Base-by-base conservation (phyloP, 202 grass and related monocot genomes). In the Panicum virgatum region DNA sequence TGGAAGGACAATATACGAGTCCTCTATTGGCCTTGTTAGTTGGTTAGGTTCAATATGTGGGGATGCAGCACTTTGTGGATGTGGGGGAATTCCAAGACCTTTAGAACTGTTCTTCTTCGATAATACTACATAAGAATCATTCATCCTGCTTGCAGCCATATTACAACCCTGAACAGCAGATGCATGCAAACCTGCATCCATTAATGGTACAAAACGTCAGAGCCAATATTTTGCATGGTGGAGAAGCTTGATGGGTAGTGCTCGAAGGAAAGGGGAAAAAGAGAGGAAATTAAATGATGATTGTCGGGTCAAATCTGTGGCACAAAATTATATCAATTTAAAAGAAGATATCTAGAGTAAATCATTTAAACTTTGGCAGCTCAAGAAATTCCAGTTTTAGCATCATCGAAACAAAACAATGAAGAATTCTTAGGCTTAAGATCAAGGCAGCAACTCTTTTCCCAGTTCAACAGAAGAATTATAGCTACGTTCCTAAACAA, bases 1-100 rank as follows among this genome's bases (percentile, higher is more conserved):
- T 54, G 93, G 96, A 47, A 99, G 84, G 75, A 99, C 82, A 82
- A 99, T 92, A 87, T 91, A 99, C 34, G 96, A 96, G 7, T 87
- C 91, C 62, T 99, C 96, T 20, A 99, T 99, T 10, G 80, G 74
- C 82, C 86, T 91, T 82, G 86, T 86, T 77, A 84, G 69, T n/a
- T n/a, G n/a, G n/a, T n/a, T n/a, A n/a, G n/a, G n/a, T n/a, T n/a
- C n/a, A n/a, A n/a, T n/a, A n/a, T n/a, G n/a, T 7, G 36, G 70
- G n/a, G 42, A 70, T 29, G 56, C 73, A 29, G 58, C 51, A 69
- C 46, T 85, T 44, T 71, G 86, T 72, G 89, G 78, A 22, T 81
- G 83, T 50, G 89, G 85, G 62, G 96, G 89, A 27, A 92, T 76
- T 7, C 93, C 89, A 74, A 81, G 85, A 84, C 73, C 75, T 19